Conservation (phyloP, 495 filamentous ascomycete species). For the Amorphotheca resinae region DNA sequence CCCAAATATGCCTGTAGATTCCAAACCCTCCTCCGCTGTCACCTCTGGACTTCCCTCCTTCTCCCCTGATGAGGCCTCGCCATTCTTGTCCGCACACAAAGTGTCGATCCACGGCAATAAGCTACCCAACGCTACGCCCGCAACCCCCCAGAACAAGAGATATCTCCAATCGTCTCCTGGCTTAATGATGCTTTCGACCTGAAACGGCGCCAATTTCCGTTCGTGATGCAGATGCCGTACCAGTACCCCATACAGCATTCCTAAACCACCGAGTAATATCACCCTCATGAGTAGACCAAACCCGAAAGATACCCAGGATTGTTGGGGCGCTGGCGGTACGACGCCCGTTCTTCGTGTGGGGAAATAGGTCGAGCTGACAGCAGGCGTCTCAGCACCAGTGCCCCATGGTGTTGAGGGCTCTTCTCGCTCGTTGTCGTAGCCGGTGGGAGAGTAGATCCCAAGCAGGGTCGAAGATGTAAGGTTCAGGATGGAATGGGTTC, state of each 20-base stretch:
- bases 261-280: conserved; percentile 63
- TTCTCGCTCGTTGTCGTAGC: conserved; percentile 31
- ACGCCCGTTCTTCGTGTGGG: conserved; percentile 6
- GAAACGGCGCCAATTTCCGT: conserved; percentile 48
- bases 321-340: conserved; percentile 10
- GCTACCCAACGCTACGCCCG: conserved; percentile 63
- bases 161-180: conserved; percentile 51
- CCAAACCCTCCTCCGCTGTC: conserved; percentile 11
- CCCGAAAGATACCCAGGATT: conserved; percentile 19
- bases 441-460: conserved; percentile 74
- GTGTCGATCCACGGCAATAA: conserved; percentile 77
- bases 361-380: neutral
- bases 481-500: conserved; percentile 70
- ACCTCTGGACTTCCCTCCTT: conserved; percentile 8
- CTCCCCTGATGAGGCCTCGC: neutral
- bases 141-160: conserved; percentile 65
- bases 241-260: conserved; percentile 72
- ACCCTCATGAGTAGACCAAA: conserved; percentile 29
- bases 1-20: conserved; percentile 12
- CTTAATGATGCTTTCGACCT: conserved; percentile 43
- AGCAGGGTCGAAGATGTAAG: conserved; percentile 79
- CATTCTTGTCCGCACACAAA: conserved; percentile 27
- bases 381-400: conserved; percentile 54
- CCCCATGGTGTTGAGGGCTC: conserved; percentile 47
- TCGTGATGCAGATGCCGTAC: conserved; percentile 73